phyloP scores from a whole-genome alignment of 495 filamentous ascomycete species.

The Penicillium turbatum region DNA sequence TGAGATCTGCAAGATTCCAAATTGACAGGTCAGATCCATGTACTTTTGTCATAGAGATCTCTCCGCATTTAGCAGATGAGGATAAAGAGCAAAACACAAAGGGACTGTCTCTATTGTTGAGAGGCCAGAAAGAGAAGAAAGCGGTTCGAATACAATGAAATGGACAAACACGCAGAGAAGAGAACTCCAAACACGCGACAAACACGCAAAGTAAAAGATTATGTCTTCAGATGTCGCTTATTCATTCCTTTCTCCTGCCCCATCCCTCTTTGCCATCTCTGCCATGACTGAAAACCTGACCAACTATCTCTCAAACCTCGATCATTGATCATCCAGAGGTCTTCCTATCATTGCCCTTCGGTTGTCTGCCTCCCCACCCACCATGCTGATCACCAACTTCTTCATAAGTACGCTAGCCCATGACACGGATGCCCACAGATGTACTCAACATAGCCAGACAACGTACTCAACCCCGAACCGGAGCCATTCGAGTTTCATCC shows the following conservation, averaged over 20 bases:
- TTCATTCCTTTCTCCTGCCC: no score
- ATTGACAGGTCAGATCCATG: no score
- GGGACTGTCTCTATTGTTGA: no score
- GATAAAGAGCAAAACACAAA: no score
- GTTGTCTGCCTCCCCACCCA: no score
- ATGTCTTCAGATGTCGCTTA: neutral
- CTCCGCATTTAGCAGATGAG: no score
- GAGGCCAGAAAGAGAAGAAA: no score
- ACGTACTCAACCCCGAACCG: neutral
- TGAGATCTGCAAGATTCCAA: no score
- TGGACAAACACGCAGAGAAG: neutral
- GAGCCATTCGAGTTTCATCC: neutral
- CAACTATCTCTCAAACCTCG: neutral
- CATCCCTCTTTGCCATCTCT: neutral
- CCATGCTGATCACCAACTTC: neutral
- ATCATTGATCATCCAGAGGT: neutral
- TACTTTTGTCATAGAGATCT: no score
- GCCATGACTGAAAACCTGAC: neutral
- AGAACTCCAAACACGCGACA: no score
- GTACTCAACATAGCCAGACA: neutral
- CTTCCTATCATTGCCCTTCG: neutral
- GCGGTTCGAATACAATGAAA: no score
- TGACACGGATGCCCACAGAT: neutral
- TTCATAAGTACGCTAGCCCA: neutral
- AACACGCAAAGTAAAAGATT: neutral